These are phyloP conservation scores for Scolecobasidium constrictum DNA, from an alignment of 2,329 filamentous ascomycete genomes.

Conservation along the genomic window DNA sequence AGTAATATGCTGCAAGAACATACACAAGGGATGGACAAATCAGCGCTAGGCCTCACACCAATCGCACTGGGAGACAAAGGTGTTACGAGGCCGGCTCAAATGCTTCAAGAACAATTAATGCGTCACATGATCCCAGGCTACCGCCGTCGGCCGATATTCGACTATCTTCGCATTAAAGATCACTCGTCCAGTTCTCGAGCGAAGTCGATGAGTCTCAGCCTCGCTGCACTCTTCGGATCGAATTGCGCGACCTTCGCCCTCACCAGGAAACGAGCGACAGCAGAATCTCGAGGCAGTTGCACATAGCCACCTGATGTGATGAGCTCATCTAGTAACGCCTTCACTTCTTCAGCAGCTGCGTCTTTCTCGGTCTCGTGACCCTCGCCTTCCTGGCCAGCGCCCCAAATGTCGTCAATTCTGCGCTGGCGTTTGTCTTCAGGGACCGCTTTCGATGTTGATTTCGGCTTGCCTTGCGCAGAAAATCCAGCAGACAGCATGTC, in stretches of 20 bases:
- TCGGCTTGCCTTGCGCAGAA: slow-evolving; percentile 36
- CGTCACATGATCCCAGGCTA: too few relatives aligned
- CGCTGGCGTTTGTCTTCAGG: slow-evolving; percentile 30
- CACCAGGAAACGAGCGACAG: slow-evolving; percentile 42
- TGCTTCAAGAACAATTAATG: too few relatives aligned
- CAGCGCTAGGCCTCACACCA: too few relatives aligned
- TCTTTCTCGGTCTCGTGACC: slow-evolving; percentile 32
- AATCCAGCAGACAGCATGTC: slow-evolving; percentile 42
- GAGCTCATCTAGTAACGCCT: slow-evolving; percentile 34
- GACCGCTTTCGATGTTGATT: slow-evolving; percentile 14
- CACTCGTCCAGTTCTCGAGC: slow-evolving; percentile 28
- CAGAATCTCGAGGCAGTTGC: slow-evolving; percentile 37
- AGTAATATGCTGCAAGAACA: too few relatives aligned
- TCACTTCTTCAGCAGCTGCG: slow-evolving; percentile 36
- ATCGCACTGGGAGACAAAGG: too few relatives aligned
- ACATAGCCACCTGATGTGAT: slow-evolving; percentile 34
- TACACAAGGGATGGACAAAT: too few relatives aligned
- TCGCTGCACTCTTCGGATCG: slow-evolving; percentile 42
- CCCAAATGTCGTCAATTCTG: slow-evolving; percentile 41
- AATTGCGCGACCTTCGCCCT: slow-evolving; percentile 45
- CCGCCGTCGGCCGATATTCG: too few relatives aligned
- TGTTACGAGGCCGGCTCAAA: too few relatives aligned
- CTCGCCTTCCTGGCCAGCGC: slow-evolving; percentile 18
- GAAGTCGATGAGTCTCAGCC: slow-evolving; percentile 43
- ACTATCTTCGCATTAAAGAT: too few relatives aligned